A percentile compares a stretch with the other conserved stretches of the same genome.
Conservation (phyloP, 768 basidiomycete species). For the Neoboletus brunneissimus region DNA sequence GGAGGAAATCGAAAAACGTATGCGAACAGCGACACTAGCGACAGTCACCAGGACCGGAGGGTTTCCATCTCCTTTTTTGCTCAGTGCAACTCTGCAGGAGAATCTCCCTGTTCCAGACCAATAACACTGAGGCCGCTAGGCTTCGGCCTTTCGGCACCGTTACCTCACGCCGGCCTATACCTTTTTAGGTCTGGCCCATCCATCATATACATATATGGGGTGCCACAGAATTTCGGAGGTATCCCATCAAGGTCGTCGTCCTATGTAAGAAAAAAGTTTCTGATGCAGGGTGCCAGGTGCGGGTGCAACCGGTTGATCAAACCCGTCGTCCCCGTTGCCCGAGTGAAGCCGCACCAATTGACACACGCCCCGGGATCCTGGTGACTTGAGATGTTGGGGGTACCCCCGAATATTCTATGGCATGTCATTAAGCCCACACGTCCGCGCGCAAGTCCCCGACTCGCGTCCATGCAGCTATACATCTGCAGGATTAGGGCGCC, state of each 20-base stretch:
- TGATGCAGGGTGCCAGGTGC: not conserved
- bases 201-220: not conserved
- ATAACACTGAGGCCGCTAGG: not conserved
- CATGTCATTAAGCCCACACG: too few relatives aligned
- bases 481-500: not conserved
- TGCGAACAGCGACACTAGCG: constrained; percentile 43
- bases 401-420: not conserved
- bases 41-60: constrained; percentile 47
- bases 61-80: constrained; percentile 38
- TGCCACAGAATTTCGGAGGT: not conserved
- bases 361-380: not conserved
- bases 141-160: not conserved
- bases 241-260: not conserved
- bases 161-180: not conserved
- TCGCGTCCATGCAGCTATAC: not conserved
- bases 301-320: not conserved
- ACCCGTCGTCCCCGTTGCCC: not conserved
- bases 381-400: not conserved
- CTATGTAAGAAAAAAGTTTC: not conserved
- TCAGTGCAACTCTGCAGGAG: not conserved
- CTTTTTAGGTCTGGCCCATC: not conserved
- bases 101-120: not conserved
- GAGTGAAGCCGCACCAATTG: not conserved
- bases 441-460: not conserved
- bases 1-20: constrained; percentile 53